A percentile compares a stretch with the other conserved stretches of the same genome.
These are phyloP conservation scores for Chlamydomonas sphaeroides DNA, from an alignment of 139 green algal genomes.

Conservation along the genomic window DNA sequence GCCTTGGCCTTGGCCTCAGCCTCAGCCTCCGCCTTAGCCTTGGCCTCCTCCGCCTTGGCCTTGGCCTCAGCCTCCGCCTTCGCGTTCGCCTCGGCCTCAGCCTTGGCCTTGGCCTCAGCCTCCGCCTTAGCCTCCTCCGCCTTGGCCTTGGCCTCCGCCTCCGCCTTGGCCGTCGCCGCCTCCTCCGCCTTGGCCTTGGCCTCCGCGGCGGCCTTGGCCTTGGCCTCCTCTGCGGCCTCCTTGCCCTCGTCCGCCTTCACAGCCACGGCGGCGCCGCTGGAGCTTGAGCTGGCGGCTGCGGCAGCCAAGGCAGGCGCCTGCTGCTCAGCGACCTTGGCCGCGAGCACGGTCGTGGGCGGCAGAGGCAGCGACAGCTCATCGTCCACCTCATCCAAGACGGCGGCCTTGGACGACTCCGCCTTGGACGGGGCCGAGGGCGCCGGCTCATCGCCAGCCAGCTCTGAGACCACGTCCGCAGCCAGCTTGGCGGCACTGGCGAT, in stretches of 20 bases:
- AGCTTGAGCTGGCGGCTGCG: neutral
- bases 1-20: neutral
- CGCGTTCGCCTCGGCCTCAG: neutral
- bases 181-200: neutral
- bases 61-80: neutral
- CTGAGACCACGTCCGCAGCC: slow-evolving; percentile 25
- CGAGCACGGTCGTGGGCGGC: neutral
- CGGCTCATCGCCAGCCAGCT: slow-evolving; percentile 11
- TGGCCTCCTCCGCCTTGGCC: neutral
- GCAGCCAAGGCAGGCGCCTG: neutral
- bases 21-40: neutral
- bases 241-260: neutral
- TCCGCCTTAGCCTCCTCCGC: neutral
- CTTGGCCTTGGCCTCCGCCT: neutral
- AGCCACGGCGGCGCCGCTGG: too few relatives aligned
- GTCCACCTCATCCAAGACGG: neutral
- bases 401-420: neutral
- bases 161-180: neutral
- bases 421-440: neutral
- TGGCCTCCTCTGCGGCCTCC: too few relatives aligned
- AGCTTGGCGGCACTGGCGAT: slow-evolving; percentile 25
- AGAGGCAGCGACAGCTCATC: neutral
- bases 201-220: neutral
- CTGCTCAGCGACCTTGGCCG: neutral
- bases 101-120: neutral